A percentile compares a stretch with the other conserved stretches of the same genome.
Evolutionary conservation across 202 grass and related monocot genomes (phyloP).

Genomic region (Setaria viridis): DNA sequence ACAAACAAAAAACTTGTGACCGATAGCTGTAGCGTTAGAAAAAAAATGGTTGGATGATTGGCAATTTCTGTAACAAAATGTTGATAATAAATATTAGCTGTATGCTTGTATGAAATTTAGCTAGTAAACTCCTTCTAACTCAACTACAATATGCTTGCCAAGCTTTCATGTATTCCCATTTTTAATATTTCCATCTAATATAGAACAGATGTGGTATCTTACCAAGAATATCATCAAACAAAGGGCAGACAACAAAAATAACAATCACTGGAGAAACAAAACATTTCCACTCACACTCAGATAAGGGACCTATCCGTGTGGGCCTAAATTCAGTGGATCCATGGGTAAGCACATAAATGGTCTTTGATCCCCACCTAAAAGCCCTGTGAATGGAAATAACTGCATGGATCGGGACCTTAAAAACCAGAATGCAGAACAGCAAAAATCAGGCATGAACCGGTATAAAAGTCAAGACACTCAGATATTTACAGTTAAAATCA

Average conservation of each 20-base stretch:
- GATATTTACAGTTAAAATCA: background rate
- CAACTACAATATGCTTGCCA: background rate
- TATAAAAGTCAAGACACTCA: background rate
- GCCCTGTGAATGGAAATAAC: background rate
- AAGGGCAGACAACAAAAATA: background rate
- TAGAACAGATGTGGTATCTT: background rate
- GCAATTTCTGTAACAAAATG: conserved; percentile 2
- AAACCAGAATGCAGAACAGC: conserved; percentile 9
- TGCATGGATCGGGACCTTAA: background rate
- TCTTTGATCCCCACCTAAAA: background rate
- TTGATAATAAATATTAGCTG: background rate
- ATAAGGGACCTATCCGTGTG: background rate
- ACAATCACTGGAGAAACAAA: background rate
- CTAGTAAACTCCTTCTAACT: background rate
- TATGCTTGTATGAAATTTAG: background rate
- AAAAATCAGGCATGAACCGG: conserved; percentile 23
- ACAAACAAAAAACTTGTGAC: conserved; percentile 1
- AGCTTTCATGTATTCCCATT: conserved; percentile 3
- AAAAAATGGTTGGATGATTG: conserved; percentile 19
- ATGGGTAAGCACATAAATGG: conserved; percentile 5
- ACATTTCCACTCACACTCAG: background rate
- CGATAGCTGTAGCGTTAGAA: conserved; percentile 6
- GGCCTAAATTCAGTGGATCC: conserved; percentile 1
- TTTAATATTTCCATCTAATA: conserved; percentile 4
- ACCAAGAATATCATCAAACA: conserved; percentile 1